Percentiles rank a stretch among this genome's conserved stretches.
These are phyloP conservation scores for Ramularia endophylla DNA, from an alignment of 2,329 filamentous ascomycete species.

Conservation along the genomic window DNA sequence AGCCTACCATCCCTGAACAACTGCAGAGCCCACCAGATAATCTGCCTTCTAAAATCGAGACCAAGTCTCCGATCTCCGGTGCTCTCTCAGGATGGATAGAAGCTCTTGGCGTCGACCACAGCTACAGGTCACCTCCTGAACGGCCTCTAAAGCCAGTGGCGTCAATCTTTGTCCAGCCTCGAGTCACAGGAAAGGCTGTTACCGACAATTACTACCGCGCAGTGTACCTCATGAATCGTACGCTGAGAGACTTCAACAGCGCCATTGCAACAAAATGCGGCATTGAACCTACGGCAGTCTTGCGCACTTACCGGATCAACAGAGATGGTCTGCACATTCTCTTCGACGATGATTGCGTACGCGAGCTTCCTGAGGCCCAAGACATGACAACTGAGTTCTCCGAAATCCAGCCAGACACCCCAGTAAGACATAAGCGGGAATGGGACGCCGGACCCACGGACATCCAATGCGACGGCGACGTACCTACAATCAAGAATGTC, in stretches of 20 bases:
- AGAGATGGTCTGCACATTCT: slow-evolving; percentile 73
- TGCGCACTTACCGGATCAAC: slow-evolving; percentile 66
- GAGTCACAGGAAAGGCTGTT: slow-evolving; percentile 43
- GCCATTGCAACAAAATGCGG: slow-evolving; percentile 74
- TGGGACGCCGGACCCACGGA: slow-evolving; percentile 47
- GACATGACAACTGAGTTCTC: slow-evolving; percentile 73
- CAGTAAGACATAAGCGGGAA: slow-evolving; percentile 42
- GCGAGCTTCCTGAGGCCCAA: slow-evolving; percentile 79
- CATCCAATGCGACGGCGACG: slow-evolving; percentile 44
- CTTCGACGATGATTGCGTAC: slow-evolving; percentile 84
- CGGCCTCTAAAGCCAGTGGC: slow-evolving; percentile 68
- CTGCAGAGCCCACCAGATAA: slow-evolving; percentile 42
- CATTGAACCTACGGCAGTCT: slow-evolving; percentile 65
- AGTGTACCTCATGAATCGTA: slow-evolving; percentile 76
- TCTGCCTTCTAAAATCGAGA: slow-evolving; percentile 51
- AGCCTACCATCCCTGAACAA: slow-evolving; percentile 37
- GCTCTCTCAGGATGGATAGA: slow-evolving; percentile 80
- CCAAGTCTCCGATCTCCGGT: slow-evolving; percentile 54
- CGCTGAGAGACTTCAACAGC: slow-evolving; percentile 64
- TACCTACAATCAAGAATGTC: slow-evolving; percentile 38
- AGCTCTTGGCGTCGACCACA: slow-evolving; percentile 79
- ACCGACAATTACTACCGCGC: slow-evolving; percentile 69
- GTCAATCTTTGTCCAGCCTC: slow-evolving; percentile 74
- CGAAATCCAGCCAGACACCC: slow-evolving; percentile 48
- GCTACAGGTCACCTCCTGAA: slow-evolving; percentile 74